Evolutionary conservation across 2,329 filamentous ascomycete species (phyloP).

Genomic region (Neofusicoccum sp.): DNA sequence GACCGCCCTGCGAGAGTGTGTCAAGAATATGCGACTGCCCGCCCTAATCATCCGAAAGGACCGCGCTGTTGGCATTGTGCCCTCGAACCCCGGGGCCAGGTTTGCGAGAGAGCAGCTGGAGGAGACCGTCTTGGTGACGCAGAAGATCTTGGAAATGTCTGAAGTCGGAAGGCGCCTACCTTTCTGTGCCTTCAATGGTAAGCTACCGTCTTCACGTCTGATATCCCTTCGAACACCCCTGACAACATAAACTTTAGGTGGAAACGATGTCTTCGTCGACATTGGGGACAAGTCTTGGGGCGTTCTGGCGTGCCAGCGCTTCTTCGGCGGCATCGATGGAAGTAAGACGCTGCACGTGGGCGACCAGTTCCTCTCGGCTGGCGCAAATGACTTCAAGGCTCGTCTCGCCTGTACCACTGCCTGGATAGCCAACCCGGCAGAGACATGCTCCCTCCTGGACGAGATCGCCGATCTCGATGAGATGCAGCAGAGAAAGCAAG

Average conservation of each 20-base stretch:
- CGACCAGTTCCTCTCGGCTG: conserved; percentile 91
- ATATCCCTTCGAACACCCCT: not conserved
- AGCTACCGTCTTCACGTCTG: conserved; percentile 6
- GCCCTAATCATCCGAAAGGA: conserved; percentile 84
- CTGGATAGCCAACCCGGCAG: conserved; percentile 90
- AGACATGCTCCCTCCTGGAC: conserved; percentile 86
- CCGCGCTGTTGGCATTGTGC: conserved; percentile 58
- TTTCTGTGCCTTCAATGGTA: conserved; percentile 94
- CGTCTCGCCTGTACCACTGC: conserved; percentile 88
- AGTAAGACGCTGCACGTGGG: conserved; percentile 89
- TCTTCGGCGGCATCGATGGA: conserved; percentile 74
- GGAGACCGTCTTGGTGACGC: conserved; percentile 91
- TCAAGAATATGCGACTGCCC: conserved; percentile 74
- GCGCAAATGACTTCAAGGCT: conserved; percentile 97
- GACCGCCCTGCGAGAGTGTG: conserved; percentile 75
- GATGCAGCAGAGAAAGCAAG: conserved; percentile 31
- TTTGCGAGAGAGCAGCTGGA: conserved; percentile 88
- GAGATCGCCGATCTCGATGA: conserved; percentile 60
- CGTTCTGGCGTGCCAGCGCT: conserved; percentile 86
- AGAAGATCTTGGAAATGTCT: conserved; percentile 85
- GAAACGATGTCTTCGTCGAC: conserved; percentile 96
- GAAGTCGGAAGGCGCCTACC: conserved; percentile 68
- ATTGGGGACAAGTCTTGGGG: conserved; percentile 98
- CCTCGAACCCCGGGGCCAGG: conserved; percentile 60
- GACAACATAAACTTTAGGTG: conserved; percentile 54